These are phyloP conservation scores for Botrytis squamosa DNA, from an alignment of 2,329 filamentous ascomycete species.

Conservation along the genomic window DNA sequence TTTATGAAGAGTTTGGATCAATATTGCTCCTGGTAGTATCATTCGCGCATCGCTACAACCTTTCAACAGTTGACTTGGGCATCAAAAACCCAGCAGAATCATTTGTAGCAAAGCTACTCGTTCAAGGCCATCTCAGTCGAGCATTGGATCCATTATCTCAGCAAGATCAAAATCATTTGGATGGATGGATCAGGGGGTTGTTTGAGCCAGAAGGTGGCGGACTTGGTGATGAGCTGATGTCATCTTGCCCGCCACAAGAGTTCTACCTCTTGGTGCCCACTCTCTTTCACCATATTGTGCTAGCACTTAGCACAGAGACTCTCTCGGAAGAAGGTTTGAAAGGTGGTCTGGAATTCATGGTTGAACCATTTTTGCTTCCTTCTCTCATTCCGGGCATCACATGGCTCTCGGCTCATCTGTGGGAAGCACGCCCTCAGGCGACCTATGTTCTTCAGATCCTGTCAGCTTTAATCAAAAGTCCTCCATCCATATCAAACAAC, in stretches of 20 bases:
- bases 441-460: conserved; percentile 70
- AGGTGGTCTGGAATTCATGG: conserved; percentile 74
- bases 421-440: conserved; percentile 64
- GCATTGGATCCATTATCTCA: conserved; percentile 60
- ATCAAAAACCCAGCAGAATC: conserved; percentile 53
- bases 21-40: conserved; percentile 72
- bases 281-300: conserved; percentile 71
- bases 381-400: conserved; percentile 71
- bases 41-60: conserved; percentile 71
- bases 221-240: conserved; percentile 77
- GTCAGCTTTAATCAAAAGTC: conserved; percentile 64
- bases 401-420: conserved; percentile 70
- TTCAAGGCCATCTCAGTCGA: conserved; percentile 56
- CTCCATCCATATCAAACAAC: conserved; percentile 62
- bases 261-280: conserved; percentile 79
- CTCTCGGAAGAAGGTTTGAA: conserved; percentile 70
- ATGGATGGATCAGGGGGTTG: conserved; percentile 74
- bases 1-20: conserved; percentile 82
- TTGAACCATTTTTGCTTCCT: conserved; percentile 78
- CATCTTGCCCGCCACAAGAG: conserved; percentile 76
- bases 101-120: conserved; percentile 67
- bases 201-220: conserved; percentile 73
- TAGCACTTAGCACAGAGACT: conserved; percentile 64
- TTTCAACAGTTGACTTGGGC: conserved; percentile 64
- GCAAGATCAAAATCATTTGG: conserved; percentile 63